A percentile compares a stretch with the other conserved stretches of the same genome.
Evolutionary conservation across 441 rosid genomes (phyloP).

Genomic region (Cnidoscolus chayamansa): DNA sequence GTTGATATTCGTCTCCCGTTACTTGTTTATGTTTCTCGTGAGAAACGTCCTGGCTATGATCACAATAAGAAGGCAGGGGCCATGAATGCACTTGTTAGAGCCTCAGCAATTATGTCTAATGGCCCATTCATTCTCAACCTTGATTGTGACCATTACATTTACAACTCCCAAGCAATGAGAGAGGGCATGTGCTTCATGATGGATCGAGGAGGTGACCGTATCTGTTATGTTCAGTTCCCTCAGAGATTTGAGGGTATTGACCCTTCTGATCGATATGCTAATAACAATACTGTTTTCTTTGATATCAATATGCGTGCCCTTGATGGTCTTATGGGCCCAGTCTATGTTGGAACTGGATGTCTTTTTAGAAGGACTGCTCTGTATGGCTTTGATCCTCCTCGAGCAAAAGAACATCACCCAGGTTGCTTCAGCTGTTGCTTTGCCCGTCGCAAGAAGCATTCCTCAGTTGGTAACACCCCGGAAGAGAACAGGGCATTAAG

Average conservation of each 20-base stretch:
- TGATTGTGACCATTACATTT: slow-evolving; percentile 89
- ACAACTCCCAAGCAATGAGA: slow-evolving; percentile 79
- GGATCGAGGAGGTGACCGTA: slow-evolving; percentile 88
- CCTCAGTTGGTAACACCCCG: slow-evolving; percentile 41
- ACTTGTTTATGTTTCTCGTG: slow-evolving; percentile 87
- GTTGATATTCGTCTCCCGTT: slow-evolving; percentile 78
- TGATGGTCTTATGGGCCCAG: slow-evolving; percentile 92
- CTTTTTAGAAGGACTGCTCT: slow-evolving; percentile 82
- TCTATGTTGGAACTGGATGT: slow-evolving; percentile 89
- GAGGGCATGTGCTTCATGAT: slow-evolving; percentile 98
- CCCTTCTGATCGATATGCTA: slow-evolving; percentile 91
- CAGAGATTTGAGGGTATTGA: slow-evolving; percentile 93
- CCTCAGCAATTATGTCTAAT: slow-evolving; percentile 91
- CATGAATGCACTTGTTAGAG: slow-evolving; percentile 91
- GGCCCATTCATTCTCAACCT: slow-evolving; percentile 91
- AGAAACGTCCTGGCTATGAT: slow-evolving; percentile 88
- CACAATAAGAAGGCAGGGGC: slow-evolving; percentile 97
- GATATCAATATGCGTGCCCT: slow-evolving; percentile 94
- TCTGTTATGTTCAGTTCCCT: slow-evolving; percentile 92
- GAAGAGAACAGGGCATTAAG: slow-evolving; percentile 83
- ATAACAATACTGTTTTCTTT: slow-evolving; percentile 88
- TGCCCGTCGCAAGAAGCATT: slow-evolving; percentile 55
- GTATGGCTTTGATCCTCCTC: slow-evolving; percentile 87
- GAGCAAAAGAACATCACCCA: slow-evolving; percentile 68
- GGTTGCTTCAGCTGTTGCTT: slow-evolving; percentile 78